A percentile compares a stretch with the other conserved stretches of the same genome.
phyloP scores from a whole-genome alignment of 192 early-diverging fungal species.

The Umbelopsis ramanniana region DNA sequence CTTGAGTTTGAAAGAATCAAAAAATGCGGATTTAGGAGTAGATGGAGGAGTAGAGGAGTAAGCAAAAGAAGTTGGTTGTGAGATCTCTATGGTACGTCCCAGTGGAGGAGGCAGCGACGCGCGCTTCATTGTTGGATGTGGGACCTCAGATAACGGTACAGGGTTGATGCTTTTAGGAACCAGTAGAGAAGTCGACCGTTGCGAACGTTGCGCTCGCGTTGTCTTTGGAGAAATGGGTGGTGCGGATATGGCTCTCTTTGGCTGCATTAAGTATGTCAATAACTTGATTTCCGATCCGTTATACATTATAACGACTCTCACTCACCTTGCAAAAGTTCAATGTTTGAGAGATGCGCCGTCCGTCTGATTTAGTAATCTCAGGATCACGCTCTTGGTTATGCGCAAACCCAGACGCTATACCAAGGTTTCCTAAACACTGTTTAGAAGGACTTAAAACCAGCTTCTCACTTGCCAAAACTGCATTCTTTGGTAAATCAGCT shows the following conservation, averaged over 20 bases:
- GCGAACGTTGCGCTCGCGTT: not conserved
- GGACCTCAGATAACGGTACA: not conserved
- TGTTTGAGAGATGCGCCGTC: not conserved
- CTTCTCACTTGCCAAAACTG: no score
- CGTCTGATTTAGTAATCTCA: not conserved
- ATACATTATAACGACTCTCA: not conserved
- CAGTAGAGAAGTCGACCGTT: not conserved
- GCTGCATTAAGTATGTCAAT: not conserved
- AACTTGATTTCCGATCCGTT: not conserved
- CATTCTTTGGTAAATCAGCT: not conserved
- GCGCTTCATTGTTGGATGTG: not conserved
- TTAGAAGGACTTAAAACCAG: no score
- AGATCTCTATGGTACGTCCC: not conserved
- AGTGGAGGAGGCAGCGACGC: not conserved
- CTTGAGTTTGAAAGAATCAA: slow-evolving; percentile 22
- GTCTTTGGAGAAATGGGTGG: not conserved
- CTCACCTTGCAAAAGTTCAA: slow-evolving; percentile 9
- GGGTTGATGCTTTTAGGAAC: not conserved
- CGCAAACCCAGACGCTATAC: not conserved
- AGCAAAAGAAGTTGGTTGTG: slow-evolving; percentile 24
- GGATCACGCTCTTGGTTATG: not conserved
- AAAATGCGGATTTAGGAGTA: slow-evolving; percentile 12
- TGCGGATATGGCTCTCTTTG: slow-evolving; percentile 5
- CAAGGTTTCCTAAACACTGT: no score
- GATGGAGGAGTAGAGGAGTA: slow-evolving; percentile 26